Evolutionary conservation across 176 grass and related monocot genomes (phyloP).

Genomic region (Elaeis guineensis): DNA sequence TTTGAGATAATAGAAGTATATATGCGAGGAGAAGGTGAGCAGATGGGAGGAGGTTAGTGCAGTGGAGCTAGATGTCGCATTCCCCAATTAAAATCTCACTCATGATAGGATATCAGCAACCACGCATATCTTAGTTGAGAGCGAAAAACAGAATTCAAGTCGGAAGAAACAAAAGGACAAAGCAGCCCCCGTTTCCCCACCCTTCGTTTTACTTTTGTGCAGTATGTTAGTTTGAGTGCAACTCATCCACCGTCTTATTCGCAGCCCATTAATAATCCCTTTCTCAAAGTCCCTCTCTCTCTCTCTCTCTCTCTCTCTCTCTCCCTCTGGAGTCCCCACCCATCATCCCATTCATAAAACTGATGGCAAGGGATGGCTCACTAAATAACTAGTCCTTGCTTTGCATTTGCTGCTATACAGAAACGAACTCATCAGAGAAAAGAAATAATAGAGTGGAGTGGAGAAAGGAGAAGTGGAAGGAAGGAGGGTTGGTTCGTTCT

Average conservation of each 20-base stretch:
- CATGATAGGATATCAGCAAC: conserved; percentile 10
- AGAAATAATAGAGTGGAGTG: background rate
- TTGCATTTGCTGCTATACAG: conserved; percentile 1
- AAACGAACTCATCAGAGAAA: background rate
- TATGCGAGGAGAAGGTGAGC: background rate
- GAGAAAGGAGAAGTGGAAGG: too few relatives aligned
- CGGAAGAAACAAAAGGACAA: conserved; percentile 6
- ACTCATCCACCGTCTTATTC: conserved; percentile 25
- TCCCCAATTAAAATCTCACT: conserved; percentile 3
- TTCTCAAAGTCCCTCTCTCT: conserved; percentile 13
- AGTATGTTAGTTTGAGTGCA: background rate
- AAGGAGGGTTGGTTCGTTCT: background rate
- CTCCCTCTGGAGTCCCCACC: conserved; percentile 15
- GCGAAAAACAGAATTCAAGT: conserved; percentile 8
- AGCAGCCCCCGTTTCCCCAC: background rate
- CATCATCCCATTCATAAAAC: conserved; percentile 23
- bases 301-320: conserved; percentile 8
- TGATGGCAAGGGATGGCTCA: conserved; percentile 2
- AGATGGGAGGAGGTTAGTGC: background rate
- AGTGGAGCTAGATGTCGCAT: conserved; percentile 2
- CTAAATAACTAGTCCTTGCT: conserved; percentile 4
- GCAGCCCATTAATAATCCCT: conserved; percentile 30
- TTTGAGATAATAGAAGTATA: conserved; percentile 3
- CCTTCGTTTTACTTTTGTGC: conserved; percentile 16
- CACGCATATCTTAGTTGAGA: background rate